Base-by-base conservation (phyloP, 257 asterid genomes). In the Cordia subcordata region DNA sequence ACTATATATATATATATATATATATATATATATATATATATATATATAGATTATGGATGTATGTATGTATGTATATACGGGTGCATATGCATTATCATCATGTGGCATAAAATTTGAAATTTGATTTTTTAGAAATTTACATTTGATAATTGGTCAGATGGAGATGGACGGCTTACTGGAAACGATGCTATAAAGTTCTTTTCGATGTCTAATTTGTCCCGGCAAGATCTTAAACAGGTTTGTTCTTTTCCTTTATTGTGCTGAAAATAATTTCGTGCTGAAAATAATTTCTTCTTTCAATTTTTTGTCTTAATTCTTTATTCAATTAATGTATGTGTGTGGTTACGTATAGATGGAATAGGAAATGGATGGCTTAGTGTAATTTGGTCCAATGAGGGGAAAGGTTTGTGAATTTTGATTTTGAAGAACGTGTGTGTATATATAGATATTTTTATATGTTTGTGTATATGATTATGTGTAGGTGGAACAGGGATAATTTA, bases 161-260 rank as follows among this genome's bases (percentile, higher is more conserved):
- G 94, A 52, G 99, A 89, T 80, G 97, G 94, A 14, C 94, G 99
- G 39, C 70, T 89, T 17, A 78, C 85, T 3, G 97, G 99, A 20
- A 72, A 45, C 21, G 99, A 93, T 75, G 99, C 99, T 49, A 86
- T 64, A 52, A 93, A 93, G 72, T 93, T 93, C 75, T 89, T 93
- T 64, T 74, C 87, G 62, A 72, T 86, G 85, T 82, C 99, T 19
- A 85, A 80, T 46, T 67, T 89, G 78, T 69, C 99, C 68, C 96
- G 99, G 62, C 89, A 68, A 32, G 97, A 93, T 76, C 99, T 93
- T 72, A 93, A 93, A 70, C 95, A 63, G 95, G 99, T 82, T 11
- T 33, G 0, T n/a, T 60, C 60, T 32, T 15, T 56, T 20, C 20
- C 16, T 42, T 23, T 38, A 27, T 17, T 27, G 17, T 6, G 35